Percentiles rank a stretch among this genome's conserved stretches.
phyloP scores from a whole-genome alignment of 2,329 filamentous ascomycete species.

The Raffaelea arxii region DNA sequence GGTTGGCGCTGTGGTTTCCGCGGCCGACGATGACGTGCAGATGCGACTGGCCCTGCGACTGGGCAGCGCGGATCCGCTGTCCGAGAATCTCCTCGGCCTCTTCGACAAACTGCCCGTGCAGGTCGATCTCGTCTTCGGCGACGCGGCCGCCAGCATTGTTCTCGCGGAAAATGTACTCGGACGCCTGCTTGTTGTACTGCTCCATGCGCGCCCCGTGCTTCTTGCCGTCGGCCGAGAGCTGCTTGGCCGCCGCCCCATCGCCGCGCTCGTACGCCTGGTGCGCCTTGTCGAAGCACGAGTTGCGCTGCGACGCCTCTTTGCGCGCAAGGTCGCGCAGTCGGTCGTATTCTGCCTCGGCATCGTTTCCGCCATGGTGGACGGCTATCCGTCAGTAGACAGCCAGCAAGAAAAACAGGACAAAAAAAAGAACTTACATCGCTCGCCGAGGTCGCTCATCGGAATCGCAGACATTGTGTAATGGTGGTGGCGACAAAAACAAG shows the following conservation, averaged over 20 bases:
- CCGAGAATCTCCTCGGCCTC: slow-evolving; percentile 89
- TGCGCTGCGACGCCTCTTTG: slow-evolving; percentile 69
- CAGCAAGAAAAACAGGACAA: slow-evolving; percentile 29
- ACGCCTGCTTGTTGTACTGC: slow-evolving; percentile 81
- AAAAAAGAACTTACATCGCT: slow-evolving; percentile 27
- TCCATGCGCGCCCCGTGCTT: slow-evolving; percentile 75
- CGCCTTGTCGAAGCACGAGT: slow-evolving; percentile 64
- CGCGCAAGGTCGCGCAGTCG: slow-evolving; percentile 76
- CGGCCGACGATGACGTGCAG: slow-evolving; percentile 94
- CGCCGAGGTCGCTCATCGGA: slow-evolving; percentile 34
- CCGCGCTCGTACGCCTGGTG: slow-evolving; percentile 74
- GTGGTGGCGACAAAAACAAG: slow-evolving; percentile 12
- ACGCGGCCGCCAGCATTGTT: slow-evolving; percentile 77
- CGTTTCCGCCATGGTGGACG: slow-evolving; percentile 57
- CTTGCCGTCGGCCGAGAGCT: slow-evolving; percentile 79
- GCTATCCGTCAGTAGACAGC: too few relatives aligned
- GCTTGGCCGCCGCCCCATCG: slow-evolving; percentile 75
- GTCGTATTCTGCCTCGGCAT: slow-evolving; percentile 82
- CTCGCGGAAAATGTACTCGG: slow-evolving; percentile 89
- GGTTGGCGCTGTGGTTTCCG: slow-evolving; percentile 73
- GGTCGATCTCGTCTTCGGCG: slow-evolving; percentile 73
- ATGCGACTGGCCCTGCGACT: slow-evolving; percentile 63
- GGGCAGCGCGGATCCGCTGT: slow-evolving; percentile 71
- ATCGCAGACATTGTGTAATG: too few relatives aligned
- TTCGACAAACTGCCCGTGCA: slow-evolving; percentile 90